These are phyloP conservation scores for Pleurotus cornucopiae DNA, from an alignment of 768 basidiomycete genomes.

Conservation along the genomic window DNA sequence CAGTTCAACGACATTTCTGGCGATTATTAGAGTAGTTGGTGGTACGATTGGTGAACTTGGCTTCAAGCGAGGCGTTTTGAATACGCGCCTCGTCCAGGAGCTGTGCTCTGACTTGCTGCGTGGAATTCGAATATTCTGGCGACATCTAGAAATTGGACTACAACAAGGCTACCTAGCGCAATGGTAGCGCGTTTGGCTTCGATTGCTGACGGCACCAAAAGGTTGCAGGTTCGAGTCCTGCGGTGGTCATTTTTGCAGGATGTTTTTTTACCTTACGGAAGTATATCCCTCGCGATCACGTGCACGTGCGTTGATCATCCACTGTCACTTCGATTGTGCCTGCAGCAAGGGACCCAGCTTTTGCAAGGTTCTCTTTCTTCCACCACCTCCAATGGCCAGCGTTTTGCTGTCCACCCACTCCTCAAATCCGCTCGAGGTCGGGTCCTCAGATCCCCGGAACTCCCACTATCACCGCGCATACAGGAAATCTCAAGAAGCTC, in stretches of 20 bases:
- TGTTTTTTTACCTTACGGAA: conserved; percentile 2
- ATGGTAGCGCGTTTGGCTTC: conserved; percentile 97
- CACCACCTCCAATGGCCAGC: conserved; percentile 25
- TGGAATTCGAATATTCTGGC: too few species aligned
- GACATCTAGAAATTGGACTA: neutral
- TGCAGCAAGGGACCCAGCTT: neutral
- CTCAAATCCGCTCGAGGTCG: conserved; percentile 68
- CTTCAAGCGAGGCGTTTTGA: too few species aligned
- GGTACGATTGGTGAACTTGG: too few species aligned
- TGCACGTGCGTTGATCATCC: neutral
- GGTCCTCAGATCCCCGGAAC: conserved; percentile 56
- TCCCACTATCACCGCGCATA: conserved; percentile 37
- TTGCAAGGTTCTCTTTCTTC: neutral
- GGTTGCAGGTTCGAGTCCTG: conserved; percentile 97
- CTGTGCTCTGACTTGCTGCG: too few species aligned
- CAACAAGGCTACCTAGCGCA: conserved; percentile 76
- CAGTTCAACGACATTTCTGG: conserved; percentile 73
- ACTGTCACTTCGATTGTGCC: neutral
- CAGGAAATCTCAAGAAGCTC: conserved; percentile 26
- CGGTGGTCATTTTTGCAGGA: conserved; percentile 59
- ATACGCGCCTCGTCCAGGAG: too few species aligned
- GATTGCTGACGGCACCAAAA: conserved; percentile 73
- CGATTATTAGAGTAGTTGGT: neutral
- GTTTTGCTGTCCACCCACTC: conserved; percentile 62
- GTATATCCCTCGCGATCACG: conserved; percentile 1